phyloP scores from a whole-genome alignment of 2,329 filamentous ascomycete species.

The Aspergillus sp. region DNA sequence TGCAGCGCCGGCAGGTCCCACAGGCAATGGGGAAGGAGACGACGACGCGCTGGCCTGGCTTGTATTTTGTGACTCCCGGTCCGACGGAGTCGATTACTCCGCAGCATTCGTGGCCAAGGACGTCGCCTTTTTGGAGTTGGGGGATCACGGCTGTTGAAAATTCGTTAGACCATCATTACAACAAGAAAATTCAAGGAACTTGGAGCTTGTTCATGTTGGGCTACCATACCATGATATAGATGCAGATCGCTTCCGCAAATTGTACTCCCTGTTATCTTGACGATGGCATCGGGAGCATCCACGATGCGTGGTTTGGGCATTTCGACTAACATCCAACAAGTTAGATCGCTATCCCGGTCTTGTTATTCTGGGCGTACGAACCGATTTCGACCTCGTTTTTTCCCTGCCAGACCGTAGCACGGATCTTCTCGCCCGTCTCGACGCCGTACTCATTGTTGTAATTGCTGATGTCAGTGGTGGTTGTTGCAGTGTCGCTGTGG shows the following conservation, averaged over 20 bases:
- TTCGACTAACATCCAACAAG: slow-evolving; percentile 47
- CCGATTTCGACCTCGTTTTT: slow-evolving; percentile 74
- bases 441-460: slow-evolving; percentile 45
- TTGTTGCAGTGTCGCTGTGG: background rate
- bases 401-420: slow-evolving; percentile 77
- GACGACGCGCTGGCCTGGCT: slow-evolving; percentile 69
- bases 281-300: slow-evolving; percentile 73
- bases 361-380: slow-evolving; percentile 22
- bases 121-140: slow-evolving; percentile 63
- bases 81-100: slow-evolving; percentile 57
- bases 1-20: slow-evolving; percentile 70
- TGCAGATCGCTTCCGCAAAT: slow-evolving; percentile 64
- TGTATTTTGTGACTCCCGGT: slow-evolving; percentile 52
- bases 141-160: slow-evolving; percentile 46
- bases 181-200: background rate
- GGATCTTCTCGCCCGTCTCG: slow-evolving; percentile 64
- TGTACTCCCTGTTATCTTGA: slow-evolving; percentile 70
- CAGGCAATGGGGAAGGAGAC: slow-evolving; percentile 82
- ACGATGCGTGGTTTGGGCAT: slow-evolving; percentile 70
- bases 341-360: background rate
- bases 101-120: slow-evolving; percentile 62
- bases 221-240: slow-evolving; percentile 39
- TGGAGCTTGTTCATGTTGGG: background rate
- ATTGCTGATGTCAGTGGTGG: slow-evolving; percentile 4
- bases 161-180: slow-evolving; percentile 7